phyloP scores from a whole-genome alignment of 2,329 filamentous ascomycete genomes.

The Amphichorda felina region DNA sequence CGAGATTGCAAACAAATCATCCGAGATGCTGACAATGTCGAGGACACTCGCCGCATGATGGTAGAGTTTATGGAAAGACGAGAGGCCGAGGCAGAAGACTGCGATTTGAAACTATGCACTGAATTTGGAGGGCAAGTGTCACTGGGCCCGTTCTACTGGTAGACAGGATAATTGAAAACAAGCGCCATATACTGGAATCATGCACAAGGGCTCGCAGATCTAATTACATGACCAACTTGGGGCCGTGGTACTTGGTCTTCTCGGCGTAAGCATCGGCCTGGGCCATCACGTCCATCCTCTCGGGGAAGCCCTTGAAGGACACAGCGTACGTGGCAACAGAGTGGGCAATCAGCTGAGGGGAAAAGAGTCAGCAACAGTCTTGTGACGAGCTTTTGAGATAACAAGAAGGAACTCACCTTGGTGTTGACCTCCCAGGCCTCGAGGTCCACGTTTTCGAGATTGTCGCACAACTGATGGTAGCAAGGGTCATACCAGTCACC shows the following conservation, averaged over 20 bases:
- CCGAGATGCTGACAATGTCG: no score
- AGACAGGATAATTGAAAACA: no score
- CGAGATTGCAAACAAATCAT: no score
- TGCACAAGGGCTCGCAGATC: no score
- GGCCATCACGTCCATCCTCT: constrained; percentile 25
- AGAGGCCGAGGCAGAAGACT: no score
- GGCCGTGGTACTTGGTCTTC: constrained; percentile 35
- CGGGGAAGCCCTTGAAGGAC: constrained; percentile 54
- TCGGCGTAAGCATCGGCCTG: constrained; percentile 11
- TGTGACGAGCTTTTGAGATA: no score
- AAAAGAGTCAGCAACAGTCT: not conserved
- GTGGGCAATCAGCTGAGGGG: constrained; percentile 56
- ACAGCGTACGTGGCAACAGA: constrained; percentile 58
- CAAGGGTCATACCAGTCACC: constrained; percentile 47
- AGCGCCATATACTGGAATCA: no score
- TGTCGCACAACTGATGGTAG: constrained; percentile 52
- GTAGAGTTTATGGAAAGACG: no score
- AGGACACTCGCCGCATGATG: no score
- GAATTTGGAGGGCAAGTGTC: no score
- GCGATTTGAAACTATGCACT: no score
- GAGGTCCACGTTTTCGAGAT: constrained; percentile 42
- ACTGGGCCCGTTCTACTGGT: no score
- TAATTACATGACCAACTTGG: constrained; percentile 30
- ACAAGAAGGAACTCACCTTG: constrained; percentile 30
- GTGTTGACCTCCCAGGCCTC: constrained; percentile 51